Percentiles rank a stretch among this genome's conserved stretches.
phyloP scores from a whole-genome alignment of 345 rosid genomes.

The Pelargonium nanum region DNA sequence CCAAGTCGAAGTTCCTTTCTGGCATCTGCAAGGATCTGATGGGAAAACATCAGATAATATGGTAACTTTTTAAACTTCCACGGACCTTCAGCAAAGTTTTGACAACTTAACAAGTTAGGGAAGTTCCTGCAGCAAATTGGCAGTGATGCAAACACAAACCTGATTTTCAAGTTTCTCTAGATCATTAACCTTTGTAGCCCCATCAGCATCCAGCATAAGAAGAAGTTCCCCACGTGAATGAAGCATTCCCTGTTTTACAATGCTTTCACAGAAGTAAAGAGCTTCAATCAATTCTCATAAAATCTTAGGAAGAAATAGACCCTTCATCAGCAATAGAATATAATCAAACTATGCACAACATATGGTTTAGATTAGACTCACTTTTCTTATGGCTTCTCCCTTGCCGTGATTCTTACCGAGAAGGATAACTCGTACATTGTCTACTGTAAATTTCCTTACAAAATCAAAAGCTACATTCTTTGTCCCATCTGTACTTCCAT shows the following conservation, averaged over 20 bases:
- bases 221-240: conserved; percentile 96
- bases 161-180: conserved; percentile 90
- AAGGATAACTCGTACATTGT: conserved; percentile 69
- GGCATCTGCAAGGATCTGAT: conserved; percentile 73
- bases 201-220: conserved; percentile 99
- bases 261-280: conserved; percentile 64
- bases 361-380: conserved; percentile 39
- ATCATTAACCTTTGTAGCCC: conserved; percentile 91
- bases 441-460: conserved; percentile 61
- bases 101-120: neutral
- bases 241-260: conserved; percentile 96
- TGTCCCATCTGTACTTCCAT: conserved; percentile 89
- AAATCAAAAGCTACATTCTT: conserved; percentile 73
- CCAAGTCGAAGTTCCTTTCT: conserved; percentile 35
- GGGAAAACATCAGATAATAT: conserved; percentile 25
- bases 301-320: conserved; percentile 2
- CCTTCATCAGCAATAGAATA: conserved; percentile 8
- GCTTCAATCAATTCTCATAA: conserved; percentile 36
- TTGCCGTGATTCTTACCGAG: conserved; percentile 95
- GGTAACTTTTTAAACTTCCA: neutral
- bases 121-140: neutral
- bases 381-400: conserved; percentile 98
- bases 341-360: neutral
- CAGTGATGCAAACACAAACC: conserved; percentile 32
- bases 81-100: neutral